Evolutionary conservation across 257 asterid species (phyloP), one percentile per base, ranked within the genome.

Genomic region (Mentha longifolia): DNA sequence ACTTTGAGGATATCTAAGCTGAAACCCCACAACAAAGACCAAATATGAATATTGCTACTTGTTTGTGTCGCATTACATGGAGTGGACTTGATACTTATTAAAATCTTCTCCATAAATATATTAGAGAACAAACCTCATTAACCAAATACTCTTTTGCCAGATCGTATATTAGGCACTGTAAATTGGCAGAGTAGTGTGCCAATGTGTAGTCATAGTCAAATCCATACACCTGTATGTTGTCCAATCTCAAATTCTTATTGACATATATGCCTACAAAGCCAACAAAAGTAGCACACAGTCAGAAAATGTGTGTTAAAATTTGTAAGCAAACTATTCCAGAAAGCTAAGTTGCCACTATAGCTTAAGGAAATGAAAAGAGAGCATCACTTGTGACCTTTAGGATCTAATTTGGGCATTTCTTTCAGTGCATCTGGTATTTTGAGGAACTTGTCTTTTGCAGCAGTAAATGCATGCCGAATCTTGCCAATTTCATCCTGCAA

Each of bases 161-260:
- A 73, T 94, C 90, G 61, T 89, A 94, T 78, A 94, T 91, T 79
- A 94, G 84, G 79, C 81, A 85, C 81, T 94, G 98, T 67, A 94
- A 71, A 82, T 86, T 80, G 80, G 92, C 82, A 69, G 97, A 86
- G 85, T 94, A 94, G 84, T 94, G 99, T 5, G 98, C 99, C 92
- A 94, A 78, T 35, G 99, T 94, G 78, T 94, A 94, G 84, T 94
- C 99, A 68, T 94, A 94, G 79, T 94, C 99, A 76, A 94, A 94
- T 67, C 99, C 99, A 20, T 84, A 94, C 20, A 94, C 99, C 84
- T 86, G 85, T 77, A 94, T 77, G 67, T 86, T 79, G 79, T 94
- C 97, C 95, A 94, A 65, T 74, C 97, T 87, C 93, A 94, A 70
- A 78, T 91, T 91, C 82, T 89, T 89, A 82, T 94, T 94, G 9